Evolutionary conservation across 306 rosid species (phyloP).

Genomic region (Castanea sativa): DNA sequence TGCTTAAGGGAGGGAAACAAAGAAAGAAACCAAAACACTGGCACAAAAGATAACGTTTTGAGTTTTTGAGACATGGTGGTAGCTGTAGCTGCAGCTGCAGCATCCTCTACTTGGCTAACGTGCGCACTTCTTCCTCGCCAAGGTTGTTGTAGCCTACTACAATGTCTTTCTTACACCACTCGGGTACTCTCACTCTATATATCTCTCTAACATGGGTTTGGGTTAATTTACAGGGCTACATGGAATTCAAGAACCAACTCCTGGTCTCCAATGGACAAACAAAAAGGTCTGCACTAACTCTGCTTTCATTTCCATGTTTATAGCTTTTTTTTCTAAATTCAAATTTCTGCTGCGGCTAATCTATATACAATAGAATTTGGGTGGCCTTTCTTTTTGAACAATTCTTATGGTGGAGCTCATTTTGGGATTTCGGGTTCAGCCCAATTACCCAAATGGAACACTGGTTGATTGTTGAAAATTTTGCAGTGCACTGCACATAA

Average conservation of each 20-base stretch:
- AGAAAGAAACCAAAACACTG: background rate
- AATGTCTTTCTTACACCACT: background rate
- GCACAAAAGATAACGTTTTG: background rate
- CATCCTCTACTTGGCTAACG: constrained; percentile 19
- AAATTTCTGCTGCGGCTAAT: no score
- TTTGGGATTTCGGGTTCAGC: no score
- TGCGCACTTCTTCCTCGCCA: constrained; percentile 31
- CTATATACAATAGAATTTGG: no score
- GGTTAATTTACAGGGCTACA: constrained; percentile 25
- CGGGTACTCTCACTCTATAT: background rate
- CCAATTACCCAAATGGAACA: no score
- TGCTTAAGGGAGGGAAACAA: background rate
- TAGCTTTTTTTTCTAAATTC: no score
- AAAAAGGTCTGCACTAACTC: constrained; percentile 35
- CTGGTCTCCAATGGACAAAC: constrained; percentile 23
- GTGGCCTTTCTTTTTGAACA: no score
- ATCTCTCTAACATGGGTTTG: background rate
- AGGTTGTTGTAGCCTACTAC: constrained; percentile 11
- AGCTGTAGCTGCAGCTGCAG: background rate
- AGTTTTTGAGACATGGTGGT: constrained; percentile 14
- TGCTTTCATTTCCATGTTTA: background rate
- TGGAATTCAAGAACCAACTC: constrained; percentile 21
- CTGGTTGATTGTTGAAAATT: no score
- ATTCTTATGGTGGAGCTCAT: no score
- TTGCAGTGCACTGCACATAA: no score